phyloP scores from a whole-genome alignment of 176 grass and related monocot species.

The Carex parvula region DNA sequence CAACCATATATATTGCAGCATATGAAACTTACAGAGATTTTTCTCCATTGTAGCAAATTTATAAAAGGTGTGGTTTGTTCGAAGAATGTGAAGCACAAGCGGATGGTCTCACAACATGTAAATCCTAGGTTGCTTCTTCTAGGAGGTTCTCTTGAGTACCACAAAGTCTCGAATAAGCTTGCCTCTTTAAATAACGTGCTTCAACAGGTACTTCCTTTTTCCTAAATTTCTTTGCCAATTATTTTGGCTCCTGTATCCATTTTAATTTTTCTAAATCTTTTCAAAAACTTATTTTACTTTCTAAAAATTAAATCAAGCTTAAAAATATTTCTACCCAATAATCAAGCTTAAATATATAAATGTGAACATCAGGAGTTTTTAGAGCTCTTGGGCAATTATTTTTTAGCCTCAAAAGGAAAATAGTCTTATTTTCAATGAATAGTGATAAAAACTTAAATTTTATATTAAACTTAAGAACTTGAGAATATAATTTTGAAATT shows the following conservation, averaged over 20 bases:
- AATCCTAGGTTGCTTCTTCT: slow-evolving; percentile 80
- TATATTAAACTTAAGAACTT: background rate
- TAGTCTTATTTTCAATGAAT: background rate
- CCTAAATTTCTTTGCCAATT: background rate
- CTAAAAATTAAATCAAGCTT: background rate
- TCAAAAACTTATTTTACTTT: background rate
- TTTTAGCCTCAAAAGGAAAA: background rate
- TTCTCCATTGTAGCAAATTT: slow-evolving; percentile 47
- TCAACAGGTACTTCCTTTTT: slow-evolving; percentile 48
- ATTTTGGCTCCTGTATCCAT: background rate
- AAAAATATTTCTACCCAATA: too few species aligned
- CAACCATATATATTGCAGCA: background rate
- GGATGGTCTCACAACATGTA: slow-evolving; percentile 69
- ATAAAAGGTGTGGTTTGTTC: slow-evolving; percentile 88
- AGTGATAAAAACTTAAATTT: too few species aligned
- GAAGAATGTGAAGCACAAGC: slow-evolving; percentile 93
- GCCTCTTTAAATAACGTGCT: slow-evolving; percentile 72
- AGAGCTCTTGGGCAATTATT: background rate
- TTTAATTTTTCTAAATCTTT: background rate
- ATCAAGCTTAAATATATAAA: background rate
- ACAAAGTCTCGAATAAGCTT: slow-evolving; percentile 73
- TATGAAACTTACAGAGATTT: slow-evolving; percentile 6
- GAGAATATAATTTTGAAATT: background rate
- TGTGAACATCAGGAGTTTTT: background rate
- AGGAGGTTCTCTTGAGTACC: slow-evolving; percentile 78